Evolutionary conservation across 495 filamentous ascomycete species (phyloP), one percentile per base, ranked within the genome.

Genomic region (Hypoxylon rickii): DNA sequence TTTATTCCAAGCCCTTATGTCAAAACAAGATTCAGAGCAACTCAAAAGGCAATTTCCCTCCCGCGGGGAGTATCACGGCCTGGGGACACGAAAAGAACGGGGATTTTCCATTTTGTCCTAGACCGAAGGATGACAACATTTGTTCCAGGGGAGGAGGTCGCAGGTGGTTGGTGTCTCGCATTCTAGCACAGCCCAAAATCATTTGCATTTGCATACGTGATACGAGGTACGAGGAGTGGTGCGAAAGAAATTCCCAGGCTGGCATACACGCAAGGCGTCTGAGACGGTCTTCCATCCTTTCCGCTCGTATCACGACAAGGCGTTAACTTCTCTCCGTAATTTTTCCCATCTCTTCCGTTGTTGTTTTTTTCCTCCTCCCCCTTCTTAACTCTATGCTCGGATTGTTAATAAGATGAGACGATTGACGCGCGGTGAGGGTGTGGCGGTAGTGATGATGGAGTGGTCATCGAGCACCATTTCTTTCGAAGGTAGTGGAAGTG

Each of bases 141-240:
- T 37, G 7, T 54, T 58, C 17, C 50, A 33, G 43, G 44, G 43
- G 44, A 33, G 43, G 44, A 38, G 44, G 45, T 39, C 48, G 44
- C 40, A 32, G 53, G 53, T 33, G 44, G 44, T 41, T 51, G 53
- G 59, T 45, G 49, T 58, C 42, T 29, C 32, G 57, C 57, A 61
- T 61, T 53, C 31, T 53, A 42, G 59, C 53, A 54, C 32, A 58
- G 32, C 29, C 32, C 43, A 53, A 54, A 63, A 58, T 48, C 43
- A 58, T 63, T 13, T 53, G 53, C 59, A 63, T 63, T 54, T 63
- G 58, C 52, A 57, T 57, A 59, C 12, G 58, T 53, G 52, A 41
- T 50, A 19, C 59, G 53, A 46, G 21, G 32, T 26, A 44, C 3
- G 34, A 34, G 47, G 44, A 46, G 20, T 17, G 34, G 2, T 43